Evolutionary conservation across 2,329 filamentous ascomycete genomes (phyloP).

Genomic region (Hymenoscyphus fructigenus): DNA sequence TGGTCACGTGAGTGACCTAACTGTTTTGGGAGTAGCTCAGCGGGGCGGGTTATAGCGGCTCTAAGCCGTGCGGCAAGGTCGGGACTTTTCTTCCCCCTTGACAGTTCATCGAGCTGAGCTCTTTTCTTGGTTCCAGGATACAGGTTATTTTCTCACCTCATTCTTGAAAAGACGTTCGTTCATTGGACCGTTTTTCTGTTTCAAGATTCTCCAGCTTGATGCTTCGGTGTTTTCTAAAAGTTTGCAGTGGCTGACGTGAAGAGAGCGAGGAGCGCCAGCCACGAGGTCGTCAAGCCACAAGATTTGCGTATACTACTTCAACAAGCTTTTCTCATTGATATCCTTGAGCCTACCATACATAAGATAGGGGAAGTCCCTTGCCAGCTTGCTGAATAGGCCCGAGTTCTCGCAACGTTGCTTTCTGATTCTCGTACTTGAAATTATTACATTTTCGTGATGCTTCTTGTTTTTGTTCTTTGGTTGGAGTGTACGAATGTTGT

Average conservation of each 20-base stretch:
- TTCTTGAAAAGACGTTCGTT: neutral
- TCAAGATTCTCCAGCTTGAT: conserved; percentile 1
- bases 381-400: neutral
- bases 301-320: neutral
- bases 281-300: neutral
- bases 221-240: neutral
- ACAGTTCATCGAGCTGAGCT: neutral
- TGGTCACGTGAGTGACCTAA: neutral
- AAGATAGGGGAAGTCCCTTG: neutral
- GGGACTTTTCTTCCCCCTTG: too few species aligned
- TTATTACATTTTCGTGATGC: too few species aligned
- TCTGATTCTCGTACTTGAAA: neutral
- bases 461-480: neutral
- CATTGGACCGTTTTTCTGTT: neutral
- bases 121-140: neutral
- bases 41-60: neutral
- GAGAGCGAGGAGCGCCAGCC: neutral
- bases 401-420: neutral
- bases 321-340: neutral
- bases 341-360: neutral
- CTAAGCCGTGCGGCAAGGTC: neutral
- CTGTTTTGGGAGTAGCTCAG: too few species aligned
- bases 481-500: neutral
- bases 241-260: neutral
- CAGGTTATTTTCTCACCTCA: conserved; percentile 3